These are phyloP conservation scores for Trichoderma lentiforme DNA, from an alignment of 2,329 filamentous ascomycete genomes.

Conservation along the genomic window DNA sequence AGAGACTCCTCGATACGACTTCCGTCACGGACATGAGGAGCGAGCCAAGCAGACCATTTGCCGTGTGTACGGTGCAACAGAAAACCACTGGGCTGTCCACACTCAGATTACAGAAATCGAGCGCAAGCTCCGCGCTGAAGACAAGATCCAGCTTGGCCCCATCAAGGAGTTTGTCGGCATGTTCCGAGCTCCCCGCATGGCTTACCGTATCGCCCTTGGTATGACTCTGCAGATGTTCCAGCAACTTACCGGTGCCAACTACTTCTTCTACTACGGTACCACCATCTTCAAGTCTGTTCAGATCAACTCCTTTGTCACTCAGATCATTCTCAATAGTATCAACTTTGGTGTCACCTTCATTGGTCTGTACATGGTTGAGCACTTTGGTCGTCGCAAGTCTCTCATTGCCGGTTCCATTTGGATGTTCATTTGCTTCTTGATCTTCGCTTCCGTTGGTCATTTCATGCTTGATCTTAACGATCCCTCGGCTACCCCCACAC, in stretches of 20 bases:
- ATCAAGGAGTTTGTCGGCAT: slow-evolving; percentile 53
- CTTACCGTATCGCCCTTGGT: slow-evolving; percentile 59
- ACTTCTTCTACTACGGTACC: slow-evolving; percentile 63
- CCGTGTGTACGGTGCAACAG: slow-evolving; percentile 44
- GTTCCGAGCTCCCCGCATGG: slow-evolving; percentile 62
- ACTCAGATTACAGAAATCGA: slow-evolving; percentile 53
- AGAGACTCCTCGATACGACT: slow-evolving; percentile 52
- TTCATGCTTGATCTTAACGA: slow-evolving; percentile 40
- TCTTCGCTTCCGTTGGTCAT: slow-evolving; percentile 53
- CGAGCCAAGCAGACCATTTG: slow-evolving; percentile 47
- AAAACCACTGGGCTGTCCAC: slow-evolving; percentile 44
- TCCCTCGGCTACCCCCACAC: slow-evolving; percentile 35
- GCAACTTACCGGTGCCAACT: slow-evolving; percentile 66
- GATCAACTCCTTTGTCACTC: slow-evolving; percentile 61
- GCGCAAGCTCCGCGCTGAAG: slow-evolving; percentile 50
- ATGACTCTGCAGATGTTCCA: slow-evolving; percentile 62
- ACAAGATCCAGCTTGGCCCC: slow-evolving; percentile 37
- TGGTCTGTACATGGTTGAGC: slow-evolving; percentile 68
- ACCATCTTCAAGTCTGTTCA: slow-evolving; percentile 46
- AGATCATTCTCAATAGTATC: slow-evolving; percentile 64
- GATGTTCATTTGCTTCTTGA: slow-evolving; percentile 59
- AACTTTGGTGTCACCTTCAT: slow-evolving; percentile 66
- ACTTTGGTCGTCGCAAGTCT: slow-evolving; percentile 61
- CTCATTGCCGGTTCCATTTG: slow-evolving; percentile 61
- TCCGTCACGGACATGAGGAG: slow-evolving; percentile 45